Evolutionary conservation across 768 basidiomycete genomes (phyloP).

Genomic region (Boletus bicolor): DNA sequence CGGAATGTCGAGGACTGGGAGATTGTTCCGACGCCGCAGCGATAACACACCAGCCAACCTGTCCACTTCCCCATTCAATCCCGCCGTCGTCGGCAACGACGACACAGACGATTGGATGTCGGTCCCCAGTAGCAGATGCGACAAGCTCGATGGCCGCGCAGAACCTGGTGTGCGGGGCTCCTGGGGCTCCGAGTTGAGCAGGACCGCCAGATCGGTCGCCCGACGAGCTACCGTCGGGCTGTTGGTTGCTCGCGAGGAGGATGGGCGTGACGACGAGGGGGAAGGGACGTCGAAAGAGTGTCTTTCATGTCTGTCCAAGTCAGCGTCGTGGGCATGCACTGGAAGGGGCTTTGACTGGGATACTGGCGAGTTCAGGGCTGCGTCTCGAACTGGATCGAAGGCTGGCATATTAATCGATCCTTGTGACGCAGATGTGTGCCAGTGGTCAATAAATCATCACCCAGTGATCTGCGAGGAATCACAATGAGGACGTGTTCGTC

Average conservation of each 20-base stretch:
- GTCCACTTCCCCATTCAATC: constrained; percentile 25
- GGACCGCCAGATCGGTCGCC: constrained; percentile 73
- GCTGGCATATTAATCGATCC: constrained; percentile 31
- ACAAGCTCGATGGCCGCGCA: constrained; percentile 43
- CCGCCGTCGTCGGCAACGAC: constrained; percentile 9
- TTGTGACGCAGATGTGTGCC: not conserved
- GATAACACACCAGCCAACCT: constrained; percentile 24
- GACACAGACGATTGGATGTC: constrained; percentile 25
- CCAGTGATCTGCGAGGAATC: not conserved
- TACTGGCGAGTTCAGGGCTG: constrained; percentile 74
- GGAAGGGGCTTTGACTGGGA: constrained; percentile 42
- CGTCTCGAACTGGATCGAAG: constrained; percentile 87
- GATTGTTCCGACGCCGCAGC: constrained; percentile 30
- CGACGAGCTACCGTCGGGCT: constrained; percentile 54
- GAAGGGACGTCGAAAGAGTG: constrained; percentile 34
- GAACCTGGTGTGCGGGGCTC: constrained; percentile 35
- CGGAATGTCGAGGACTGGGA: constrained; percentile 33
- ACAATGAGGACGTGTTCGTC: constrained; percentile 1
- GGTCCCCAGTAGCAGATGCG: constrained; percentile 36
- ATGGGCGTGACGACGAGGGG: constrained; percentile 37
- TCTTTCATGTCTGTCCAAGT: constrained; percentile 27
- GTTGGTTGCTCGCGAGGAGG: constrained; percentile 32
- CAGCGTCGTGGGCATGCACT: constrained; percentile 23
- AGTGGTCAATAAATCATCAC: constrained; percentile 16
- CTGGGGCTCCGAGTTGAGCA: constrained; percentile 64